Conservation (phyloP, 78 protist species). For the Dictyostelium brefeldianum region DNA sequence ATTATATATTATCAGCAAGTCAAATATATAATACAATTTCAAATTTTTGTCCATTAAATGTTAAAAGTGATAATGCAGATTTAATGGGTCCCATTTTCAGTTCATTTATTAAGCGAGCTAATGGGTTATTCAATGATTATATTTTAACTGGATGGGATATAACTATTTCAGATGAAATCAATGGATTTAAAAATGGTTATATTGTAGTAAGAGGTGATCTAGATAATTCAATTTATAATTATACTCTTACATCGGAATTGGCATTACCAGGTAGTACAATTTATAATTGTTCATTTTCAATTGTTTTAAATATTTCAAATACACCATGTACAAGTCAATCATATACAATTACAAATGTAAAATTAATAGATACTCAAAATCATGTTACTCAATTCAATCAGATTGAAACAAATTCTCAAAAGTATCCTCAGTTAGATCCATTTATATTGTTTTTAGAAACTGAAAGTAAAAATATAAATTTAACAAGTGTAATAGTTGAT, state of each 20-base stretch:
- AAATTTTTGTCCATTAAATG: not conserved
- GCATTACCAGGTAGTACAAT: not conserved
- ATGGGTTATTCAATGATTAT: too few relatives aligned
- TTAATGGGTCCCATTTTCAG: not conserved
- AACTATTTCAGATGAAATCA: not conserved
- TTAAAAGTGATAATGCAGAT: not conserved
- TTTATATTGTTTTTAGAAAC: not conserved
- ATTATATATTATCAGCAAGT: not conserved
- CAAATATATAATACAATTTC: not conserved
- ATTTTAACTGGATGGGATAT: not conserved
- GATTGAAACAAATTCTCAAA: not conserved
- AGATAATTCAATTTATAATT: not conserved
- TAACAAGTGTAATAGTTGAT: not conserved
- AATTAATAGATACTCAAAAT: not conserved
- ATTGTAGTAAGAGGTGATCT: not conserved
- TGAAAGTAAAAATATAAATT: too few relatives aligned
- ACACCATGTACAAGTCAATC: not conserved
- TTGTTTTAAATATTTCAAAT: not conserved
- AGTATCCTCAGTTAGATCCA: not conserved
- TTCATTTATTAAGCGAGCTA: not conserved
- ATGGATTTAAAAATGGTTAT: conserved; percentile 15
- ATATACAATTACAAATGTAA: not conserved
- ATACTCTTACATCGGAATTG: not conserved
- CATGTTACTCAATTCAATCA: not conserved
- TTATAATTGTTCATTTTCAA: too few relatives aligned